Percentiles rank a stretch among this genome's conserved stretches.
Conservation (phyloP, 2,329 filamentous ascomycete species). For the Monilinia polystroma region DNA sequence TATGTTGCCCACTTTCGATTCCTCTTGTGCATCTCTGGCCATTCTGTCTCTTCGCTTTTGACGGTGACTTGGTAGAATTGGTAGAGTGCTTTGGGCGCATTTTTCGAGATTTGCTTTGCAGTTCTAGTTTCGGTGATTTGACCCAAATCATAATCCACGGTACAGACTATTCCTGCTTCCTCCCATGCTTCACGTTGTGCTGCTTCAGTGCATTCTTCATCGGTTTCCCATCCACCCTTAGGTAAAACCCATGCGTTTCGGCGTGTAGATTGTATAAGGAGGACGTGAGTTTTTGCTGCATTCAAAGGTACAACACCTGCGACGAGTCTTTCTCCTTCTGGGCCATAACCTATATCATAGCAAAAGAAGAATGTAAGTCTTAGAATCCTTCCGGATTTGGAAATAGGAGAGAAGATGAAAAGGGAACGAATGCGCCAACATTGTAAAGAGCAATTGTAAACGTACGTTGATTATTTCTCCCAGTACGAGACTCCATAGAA, state of each 20-base stretch:
- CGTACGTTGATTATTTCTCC: slow-evolving; percentile 79
- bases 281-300: slow-evolving; percentile 78
- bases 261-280: slow-evolving; percentile 89
- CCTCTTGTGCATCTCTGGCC: slow-evolving; percentile 93
- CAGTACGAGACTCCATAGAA: slow-evolving; percentile 71
- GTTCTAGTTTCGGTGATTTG: slow-evolving; percentile 81
- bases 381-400: slow-evolving; percentile 24
- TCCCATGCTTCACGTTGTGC: slow-evolving; percentile 95
- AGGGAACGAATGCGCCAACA: slow-evolving; percentile 13
- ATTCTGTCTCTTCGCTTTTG: slow-evolving; percentile 76
- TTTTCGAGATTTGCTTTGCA: slow-evolving; percentile 69
- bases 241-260: slow-evolving; percentile 94
- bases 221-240: slow-evolving; percentile 96
- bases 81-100: slow-evolving; percentile 63
- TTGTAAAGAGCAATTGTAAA: slow-evolving; percentile 39
- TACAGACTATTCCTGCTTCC: slow-evolving; percentile 88
- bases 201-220: slow-evolving; percentile 83
- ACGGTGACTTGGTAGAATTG: slow-evolving; percentile 89
- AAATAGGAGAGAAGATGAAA: neutral
- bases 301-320: slow-evolving; percentile 92
- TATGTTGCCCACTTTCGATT: slow-evolving; percentile 89
- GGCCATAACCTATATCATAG: slow-evolving; percentile 71
- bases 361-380: slow-evolving; percentile 35
- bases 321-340: slow-evolving; percentile 89
- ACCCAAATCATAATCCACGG: slow-evolving; percentile 81